Conservation (phyloP, 495 filamentous ascomycete species). For the Thermochaetoides thermophila region DNA sequence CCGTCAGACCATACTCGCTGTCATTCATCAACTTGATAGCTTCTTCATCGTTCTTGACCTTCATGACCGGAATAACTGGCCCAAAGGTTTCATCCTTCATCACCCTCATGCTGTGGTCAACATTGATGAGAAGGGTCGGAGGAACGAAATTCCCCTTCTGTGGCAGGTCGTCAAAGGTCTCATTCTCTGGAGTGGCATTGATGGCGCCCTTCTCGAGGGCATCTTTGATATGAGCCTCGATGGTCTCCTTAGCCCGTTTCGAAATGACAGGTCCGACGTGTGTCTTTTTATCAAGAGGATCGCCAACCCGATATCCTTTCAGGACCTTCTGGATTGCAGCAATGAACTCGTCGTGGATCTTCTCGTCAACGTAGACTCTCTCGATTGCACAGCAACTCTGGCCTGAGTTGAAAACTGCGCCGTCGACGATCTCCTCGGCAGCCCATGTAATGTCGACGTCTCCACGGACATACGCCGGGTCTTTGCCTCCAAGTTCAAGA, state of each 20-base stretch:
- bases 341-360: constrained; percentile 69
- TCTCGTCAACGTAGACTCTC: constrained; percentile 79
- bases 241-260: constrained; percentile 54
- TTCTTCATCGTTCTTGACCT: constrained; percentile 68
- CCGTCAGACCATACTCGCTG: constrained; percentile 84
- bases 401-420: constrained; percentile 89
- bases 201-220: constrained; percentile 72
- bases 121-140: constrained; percentile 69
- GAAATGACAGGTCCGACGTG: constrained; percentile 86
- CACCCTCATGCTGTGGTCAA: constrained; percentile 71
- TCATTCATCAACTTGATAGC: constrained; percentile 86
- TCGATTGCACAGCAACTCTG: constrained; percentile 94
- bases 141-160: constrained; percentile 69
- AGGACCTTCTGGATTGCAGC: constrained; percentile 65
- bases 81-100: constrained; percentile 98
- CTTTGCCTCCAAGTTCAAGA: constrained; percentile 84
- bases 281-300: constrained; percentile 64
- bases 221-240: constrained; percentile 67
- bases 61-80: constrained; percentile 87
- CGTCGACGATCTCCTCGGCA: constrained; percentile 83
- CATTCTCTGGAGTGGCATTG: constrained; percentile 69
- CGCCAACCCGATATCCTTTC: constrained; percentile 74
- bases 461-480: constrained; percentile 73
- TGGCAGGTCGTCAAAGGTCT: constrained; percentile 53
- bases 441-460: constrained; percentile 85